Conservation (phyloP, 1,284 basidiomycete genomes). For the Heterobasidion parviporum region DNA sequence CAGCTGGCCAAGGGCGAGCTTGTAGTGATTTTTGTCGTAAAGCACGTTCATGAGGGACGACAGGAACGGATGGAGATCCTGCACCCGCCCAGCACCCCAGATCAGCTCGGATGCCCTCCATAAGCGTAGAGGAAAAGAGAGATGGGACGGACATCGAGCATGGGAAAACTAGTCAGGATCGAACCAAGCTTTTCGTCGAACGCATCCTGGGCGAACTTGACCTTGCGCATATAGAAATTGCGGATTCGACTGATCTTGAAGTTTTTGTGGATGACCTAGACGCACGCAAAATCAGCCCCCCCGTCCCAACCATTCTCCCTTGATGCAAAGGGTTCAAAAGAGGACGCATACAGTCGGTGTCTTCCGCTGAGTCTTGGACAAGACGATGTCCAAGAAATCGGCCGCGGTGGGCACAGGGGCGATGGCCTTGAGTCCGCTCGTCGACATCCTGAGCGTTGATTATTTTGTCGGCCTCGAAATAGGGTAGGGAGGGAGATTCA, state of each 20-base stretch:
- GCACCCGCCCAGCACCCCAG: constrained; percentile 6
- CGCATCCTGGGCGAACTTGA: constrained; percentile 97
- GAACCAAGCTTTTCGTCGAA: constrained; percentile 96
- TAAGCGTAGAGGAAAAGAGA: neutral
- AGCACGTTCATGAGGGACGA: constrained; percentile 92
- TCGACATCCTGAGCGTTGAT: constrained; percentile 51
- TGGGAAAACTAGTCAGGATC: constrained; percentile 93
- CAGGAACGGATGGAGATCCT: constrained; percentile 95
- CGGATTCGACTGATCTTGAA: constrained; percentile 97
- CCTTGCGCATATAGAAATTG: constrained; percentile 98
- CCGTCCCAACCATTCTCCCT: too few species aligned
- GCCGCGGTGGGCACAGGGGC: constrained; percentile 93
- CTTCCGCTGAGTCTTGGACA: constrained; percentile 94
- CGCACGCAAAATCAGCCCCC: neutral
- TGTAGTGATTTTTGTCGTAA: constrained; percentile 99
- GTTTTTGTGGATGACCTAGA: constrained; percentile 91
- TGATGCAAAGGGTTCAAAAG: neutral
- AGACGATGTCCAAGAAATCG: constrained; percentile 92
- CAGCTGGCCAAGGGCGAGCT: constrained; percentile 91
- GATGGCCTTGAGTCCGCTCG: constrained; percentile 88
- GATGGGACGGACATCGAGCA: constrained; percentile 73
- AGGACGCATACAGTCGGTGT: constrained; percentile 76
- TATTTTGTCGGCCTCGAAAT: neutral
- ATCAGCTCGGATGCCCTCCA: neutral
- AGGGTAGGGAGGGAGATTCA: neutral